Evolutionary conservation across 805 yeast genomes (phyloP).

Genomic region (Myxozyma neotropica): DNA sequence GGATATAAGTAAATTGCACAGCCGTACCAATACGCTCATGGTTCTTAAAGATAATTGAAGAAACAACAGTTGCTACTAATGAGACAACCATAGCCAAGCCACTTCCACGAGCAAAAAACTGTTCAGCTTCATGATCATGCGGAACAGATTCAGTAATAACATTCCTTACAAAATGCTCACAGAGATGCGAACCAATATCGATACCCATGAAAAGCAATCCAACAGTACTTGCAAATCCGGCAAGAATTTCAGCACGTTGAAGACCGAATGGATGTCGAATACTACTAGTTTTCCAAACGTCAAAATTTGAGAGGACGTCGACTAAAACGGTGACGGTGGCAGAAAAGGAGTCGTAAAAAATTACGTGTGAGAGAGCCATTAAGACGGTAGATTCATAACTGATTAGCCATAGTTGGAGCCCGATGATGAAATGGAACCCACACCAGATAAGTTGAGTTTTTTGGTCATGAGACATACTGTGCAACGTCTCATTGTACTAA

Average conservation of each 20-base stretch:
- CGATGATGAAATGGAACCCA: conserved; percentile 55
- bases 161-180: conserved; percentile 60
- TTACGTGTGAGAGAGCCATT: conserved; percentile 79
- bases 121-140: conserved; percentile 31
- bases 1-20: conserved; percentile 24
- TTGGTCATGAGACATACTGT: conserved; percentile 62
- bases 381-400: conserved; percentile 64
- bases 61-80: conserved; percentile 41
- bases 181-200: conserved; percentile 81
- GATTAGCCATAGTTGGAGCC: conserved; percentile 58
- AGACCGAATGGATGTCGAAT: conserved; percentile 88
- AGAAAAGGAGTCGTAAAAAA: conserved; percentile 84
- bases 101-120: conserved; percentile 24
- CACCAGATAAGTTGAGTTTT: conserved; percentile 63
- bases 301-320: conserved; percentile 84
- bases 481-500: conserved; percentile 57
- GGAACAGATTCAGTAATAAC: conserved; percentile 21
- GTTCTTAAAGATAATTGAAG: conserved; percentile 43
- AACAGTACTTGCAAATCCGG: conserved; percentile 83
- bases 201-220: conserved; percentile 88
- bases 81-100: conserved; percentile 32
- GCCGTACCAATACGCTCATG: conserved; percentile 41
- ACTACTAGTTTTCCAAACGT: conserved; percentile 84
- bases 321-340: conserved; percentile 69
- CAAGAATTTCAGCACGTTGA: conserved; percentile 84